Evolutionary conservation across 2,329 filamentous ascomycete genomes (phyloP).

Genomic region (Phaeosphaeriaceae sp.): DNA sequence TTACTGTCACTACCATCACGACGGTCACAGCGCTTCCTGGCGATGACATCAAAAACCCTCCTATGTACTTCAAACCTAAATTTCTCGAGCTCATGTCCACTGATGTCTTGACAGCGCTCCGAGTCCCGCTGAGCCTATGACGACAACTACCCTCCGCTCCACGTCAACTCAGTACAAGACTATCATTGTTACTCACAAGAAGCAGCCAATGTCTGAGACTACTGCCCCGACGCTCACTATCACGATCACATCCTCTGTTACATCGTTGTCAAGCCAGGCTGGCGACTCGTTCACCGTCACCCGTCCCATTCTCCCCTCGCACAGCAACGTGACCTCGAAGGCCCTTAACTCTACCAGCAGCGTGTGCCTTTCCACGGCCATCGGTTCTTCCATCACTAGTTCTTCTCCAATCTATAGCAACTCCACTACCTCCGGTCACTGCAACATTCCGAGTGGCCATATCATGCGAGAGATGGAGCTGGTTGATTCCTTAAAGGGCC

Average conservation of each 20-base stretch:
- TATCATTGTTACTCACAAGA: conserved; percentile 9
- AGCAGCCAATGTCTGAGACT: neutral
- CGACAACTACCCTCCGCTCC: conserved; percentile 22
- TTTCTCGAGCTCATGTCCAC: neutral
- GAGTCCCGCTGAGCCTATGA: conserved; percentile 12
- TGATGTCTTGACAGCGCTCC: neutral
- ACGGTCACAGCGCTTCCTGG: conserved; percentile 14
- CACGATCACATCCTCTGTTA: neutral
- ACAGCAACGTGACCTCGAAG: neutral
- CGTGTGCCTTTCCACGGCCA: neutral
- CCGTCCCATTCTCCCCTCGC: neutral
- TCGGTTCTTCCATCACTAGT: conserved; percentile 4
- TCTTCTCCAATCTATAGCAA: conserved; percentile 2
- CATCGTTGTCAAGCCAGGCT: too few species aligned
- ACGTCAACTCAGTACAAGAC: conserved; percentile 19
- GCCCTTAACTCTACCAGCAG: neutral
- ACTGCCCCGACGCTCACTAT: neutral
- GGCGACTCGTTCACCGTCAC: neutral
- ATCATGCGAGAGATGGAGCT: conserved; percentile 4
- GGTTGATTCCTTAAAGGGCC: conserved; percentile 2
- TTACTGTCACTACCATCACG: conserved; percentile 26
- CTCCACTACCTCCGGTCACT: conserved; percentile 7
- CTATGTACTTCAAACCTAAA: neutral
- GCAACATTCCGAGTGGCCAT: conserved; percentile 14
- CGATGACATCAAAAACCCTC: neutral